Percentiles rank a stretch among this genome's conserved stretches.
These are phyloP conservation scores for Planoprotostelium fungivorum DNA, from an alignment of 78 protist genomes.

Conservation along the genomic window DNA sequence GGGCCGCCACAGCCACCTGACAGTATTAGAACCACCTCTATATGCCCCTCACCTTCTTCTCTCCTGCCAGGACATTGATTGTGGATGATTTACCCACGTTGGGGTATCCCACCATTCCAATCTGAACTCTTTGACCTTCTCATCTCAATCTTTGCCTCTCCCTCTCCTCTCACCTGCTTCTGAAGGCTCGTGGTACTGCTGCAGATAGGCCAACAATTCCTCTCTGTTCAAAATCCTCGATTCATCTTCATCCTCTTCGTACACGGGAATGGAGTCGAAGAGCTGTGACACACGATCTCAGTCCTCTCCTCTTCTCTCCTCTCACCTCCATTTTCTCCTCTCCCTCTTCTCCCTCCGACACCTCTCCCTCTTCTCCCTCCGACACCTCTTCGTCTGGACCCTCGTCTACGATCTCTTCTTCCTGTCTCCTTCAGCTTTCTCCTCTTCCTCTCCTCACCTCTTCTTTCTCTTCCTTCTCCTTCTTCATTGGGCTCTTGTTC, in stretches of 20 bases:
- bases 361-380: neutral
- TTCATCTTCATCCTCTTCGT: neutral
- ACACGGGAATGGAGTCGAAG: neutral
- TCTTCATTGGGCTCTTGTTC: too few species aligned
- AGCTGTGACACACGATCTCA: too few species aligned
- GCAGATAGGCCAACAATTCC: neutral
- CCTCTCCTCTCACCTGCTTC: neutral
- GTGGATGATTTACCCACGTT: constrained; percentile 97
- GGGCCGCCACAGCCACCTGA: constrained; percentile 86
- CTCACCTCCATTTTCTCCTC: neutral
- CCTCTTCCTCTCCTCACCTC: neutral
- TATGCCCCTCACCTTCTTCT: too few species aligned
- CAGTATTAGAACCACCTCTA: too few species aligned
- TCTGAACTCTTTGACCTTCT: constrained; percentile 8
- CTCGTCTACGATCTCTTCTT: neutral
- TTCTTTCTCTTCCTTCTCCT: neutral
- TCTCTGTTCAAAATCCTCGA: neutral
- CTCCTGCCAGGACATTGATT: constrained; percentile 87
- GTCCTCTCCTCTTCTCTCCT: too few species aligned
- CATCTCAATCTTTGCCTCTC: neutral
- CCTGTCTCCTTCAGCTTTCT: neutral
- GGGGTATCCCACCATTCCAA: constrained; percentile 97
- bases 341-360: neutral
- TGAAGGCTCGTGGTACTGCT: neutral
- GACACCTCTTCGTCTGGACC: neutral